These are phyloP conservation scores for Pyricularia pennisetigena DNA, from an alignment of 2,329 filamentous ascomycete species.

Conservation along the genomic window DNA sequence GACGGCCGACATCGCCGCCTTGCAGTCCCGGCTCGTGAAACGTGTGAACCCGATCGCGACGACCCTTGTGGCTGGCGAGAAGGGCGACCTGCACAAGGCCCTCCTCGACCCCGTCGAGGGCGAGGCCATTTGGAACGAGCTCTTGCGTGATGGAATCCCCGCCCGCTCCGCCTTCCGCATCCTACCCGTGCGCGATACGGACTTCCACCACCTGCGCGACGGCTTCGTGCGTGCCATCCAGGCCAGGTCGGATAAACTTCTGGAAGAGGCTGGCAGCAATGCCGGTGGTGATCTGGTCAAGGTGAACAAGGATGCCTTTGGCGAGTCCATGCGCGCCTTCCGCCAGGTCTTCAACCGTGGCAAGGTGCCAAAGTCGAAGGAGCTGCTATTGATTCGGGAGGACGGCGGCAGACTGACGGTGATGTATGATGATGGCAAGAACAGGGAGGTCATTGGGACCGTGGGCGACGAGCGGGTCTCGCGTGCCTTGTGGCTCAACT, in stretches of 20 bases:
- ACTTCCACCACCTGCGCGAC: slow-evolving; percentile 87
- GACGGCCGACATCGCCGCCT: slow-evolving; percentile 66
- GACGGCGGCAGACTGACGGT: slow-evolving; percentile 55
- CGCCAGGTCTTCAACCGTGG: slow-evolving; percentile 73
- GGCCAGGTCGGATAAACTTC: slow-evolving; percentile 46
- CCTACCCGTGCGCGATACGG: slow-evolving; percentile 84
- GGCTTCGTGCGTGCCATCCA: slow-evolving; percentile 83
- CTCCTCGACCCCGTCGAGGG: slow-evolving; percentile 62
- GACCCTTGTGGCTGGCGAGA: slow-evolving; percentile 74
- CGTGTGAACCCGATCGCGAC: slow-evolving; percentile 70
- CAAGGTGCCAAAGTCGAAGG: slow-evolving; percentile 69
- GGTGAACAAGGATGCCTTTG: slow-evolving; percentile 53
- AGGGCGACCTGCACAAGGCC: slow-evolving; percentile 56
- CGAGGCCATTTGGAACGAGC: slow-evolving; percentile 62
- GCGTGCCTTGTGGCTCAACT: slow-evolving; percentile 79
- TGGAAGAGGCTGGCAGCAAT: slow-evolving; percentile 1
- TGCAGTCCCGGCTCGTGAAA: slow-evolving; percentile 70
- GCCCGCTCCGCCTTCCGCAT: slow-evolving; percentile 68
- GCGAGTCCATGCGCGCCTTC: slow-evolving; percentile 64
- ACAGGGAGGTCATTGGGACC: slow-evolving; percentile 51
- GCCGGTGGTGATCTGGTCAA: background rate
- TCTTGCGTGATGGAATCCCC: slow-evolving; percentile 59
- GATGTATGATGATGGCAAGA: slow-evolving; percentile 48
- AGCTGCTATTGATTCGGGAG: slow-evolving; percentile 65
- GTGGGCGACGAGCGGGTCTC: slow-evolving; percentile 73